Conservation (phyloP, 495 filamentous ascomycete species). For the Aspergillus conjunctus region DNA sequence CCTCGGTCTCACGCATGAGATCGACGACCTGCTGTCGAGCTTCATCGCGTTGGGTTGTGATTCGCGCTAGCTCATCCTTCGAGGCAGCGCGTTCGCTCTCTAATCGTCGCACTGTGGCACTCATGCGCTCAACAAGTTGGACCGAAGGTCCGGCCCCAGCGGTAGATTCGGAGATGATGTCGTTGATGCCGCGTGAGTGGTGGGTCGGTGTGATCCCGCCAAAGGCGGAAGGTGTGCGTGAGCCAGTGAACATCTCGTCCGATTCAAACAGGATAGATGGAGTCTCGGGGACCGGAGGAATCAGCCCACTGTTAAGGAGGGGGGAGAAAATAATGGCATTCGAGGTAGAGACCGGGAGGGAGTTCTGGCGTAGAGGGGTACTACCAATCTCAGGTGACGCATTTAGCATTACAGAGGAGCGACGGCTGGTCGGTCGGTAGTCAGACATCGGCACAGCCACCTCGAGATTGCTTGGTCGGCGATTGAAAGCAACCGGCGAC, state of each 20-base stretch:
- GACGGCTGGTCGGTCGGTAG: slow-evolving; percentile 49
- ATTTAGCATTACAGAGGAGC: slow-evolving; percentile 47
- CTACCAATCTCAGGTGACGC: slow-evolving; percentile 45
- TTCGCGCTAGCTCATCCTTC: slow-evolving; percentile 79
- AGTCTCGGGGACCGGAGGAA: slow-evolving; percentile 46
- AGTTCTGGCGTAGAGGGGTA: slow-evolving; percentile 47
- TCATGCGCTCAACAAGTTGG: slow-evolving; percentile 96
- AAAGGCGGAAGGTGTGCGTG: slow-evolving; percentile 59
- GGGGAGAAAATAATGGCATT: slow-evolving; percentile 40
- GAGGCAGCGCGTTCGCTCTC: slow-evolving; percentile 87
- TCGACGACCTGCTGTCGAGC: slow-evolving; percentile 86
- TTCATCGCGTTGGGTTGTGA: slow-evolving; percentile 83
- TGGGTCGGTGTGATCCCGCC: slow-evolving; percentile 42
- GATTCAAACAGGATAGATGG: slow-evolving; percentile 63
- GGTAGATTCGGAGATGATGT: slow-evolving; percentile 87
- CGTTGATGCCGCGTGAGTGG: slow-evolving; percentile 67
- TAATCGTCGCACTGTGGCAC: slow-evolving; percentile 82
- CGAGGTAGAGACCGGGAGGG: slow-evolving; percentile 41
- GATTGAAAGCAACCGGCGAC: slow-evolving; percentile 50
- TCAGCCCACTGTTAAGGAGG: slow-evolving; percentile 33
- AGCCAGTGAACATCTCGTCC: slow-evolving; percentile 67
- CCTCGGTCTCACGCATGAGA: slow-evolving; percentile 83
- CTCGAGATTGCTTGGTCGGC: slow-evolving; percentile 49
- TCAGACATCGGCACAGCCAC: slow-evolving; percentile 35
- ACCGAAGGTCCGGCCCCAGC: slow-evolving; percentile 89